Conservation (phyloP, 495 filamentous ascomycete genomes). For the Bacidia gigantensis region DNA sequence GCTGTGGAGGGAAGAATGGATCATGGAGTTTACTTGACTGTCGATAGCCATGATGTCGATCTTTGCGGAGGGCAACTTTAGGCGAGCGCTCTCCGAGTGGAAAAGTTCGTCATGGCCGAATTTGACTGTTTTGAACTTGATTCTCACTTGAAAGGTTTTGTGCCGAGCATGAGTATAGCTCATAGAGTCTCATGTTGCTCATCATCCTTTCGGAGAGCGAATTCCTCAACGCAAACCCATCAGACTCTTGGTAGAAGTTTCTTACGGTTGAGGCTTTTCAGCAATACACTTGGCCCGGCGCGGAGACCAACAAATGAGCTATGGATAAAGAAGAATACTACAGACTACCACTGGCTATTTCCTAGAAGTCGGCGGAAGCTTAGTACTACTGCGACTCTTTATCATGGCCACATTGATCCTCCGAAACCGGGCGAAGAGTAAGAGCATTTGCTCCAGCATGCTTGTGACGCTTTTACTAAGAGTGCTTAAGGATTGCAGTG, state of each 20-base stretch:
- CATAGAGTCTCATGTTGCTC: neutral
- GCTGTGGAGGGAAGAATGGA: neutral
- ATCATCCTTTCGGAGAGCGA: neutral
- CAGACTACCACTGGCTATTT: neutral
- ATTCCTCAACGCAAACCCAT: neutral
- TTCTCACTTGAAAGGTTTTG: neutral
- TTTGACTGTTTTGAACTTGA: neutral
- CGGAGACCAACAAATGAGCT: neutral
- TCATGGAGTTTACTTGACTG: neutral
- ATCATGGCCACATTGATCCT: conserved; percentile 67
- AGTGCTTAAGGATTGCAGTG: conserved; percentile 54
- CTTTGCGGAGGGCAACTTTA: conserved; percentile 3
- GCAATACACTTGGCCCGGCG: neutral
- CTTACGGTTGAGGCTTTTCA: neutral
- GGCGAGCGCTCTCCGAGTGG: neutral
- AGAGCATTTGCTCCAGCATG: no score
- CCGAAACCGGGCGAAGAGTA: conserved; percentile 95
- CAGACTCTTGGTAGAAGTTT: neutral
- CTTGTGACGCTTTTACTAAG: no score
- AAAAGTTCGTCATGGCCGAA: neutral
- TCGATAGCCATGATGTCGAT: neutral
- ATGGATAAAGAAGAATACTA: neutral
- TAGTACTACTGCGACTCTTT: conserved; percentile 43
- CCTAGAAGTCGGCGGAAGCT: conserved; percentile 40
- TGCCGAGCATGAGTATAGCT: neutral